These are phyloP conservation scores for Coprinopsis marcescibilis DNA, from an alignment of 768 basidiomycete genomes.

Conservation along the genomic window DNA sequence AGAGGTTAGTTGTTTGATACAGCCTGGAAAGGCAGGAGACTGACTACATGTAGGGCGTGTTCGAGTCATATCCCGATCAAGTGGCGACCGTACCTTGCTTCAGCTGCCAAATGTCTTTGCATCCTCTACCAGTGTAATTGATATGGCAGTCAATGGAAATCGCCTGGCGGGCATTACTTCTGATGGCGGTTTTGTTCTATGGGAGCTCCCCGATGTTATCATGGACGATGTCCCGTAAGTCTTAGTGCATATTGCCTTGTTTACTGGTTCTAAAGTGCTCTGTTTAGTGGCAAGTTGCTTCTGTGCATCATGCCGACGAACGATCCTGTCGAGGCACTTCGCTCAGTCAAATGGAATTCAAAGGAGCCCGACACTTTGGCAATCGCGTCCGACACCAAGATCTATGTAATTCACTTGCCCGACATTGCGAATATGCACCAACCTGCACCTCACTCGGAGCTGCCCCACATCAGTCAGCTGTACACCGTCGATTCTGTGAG, in stretches of 20 bases:
- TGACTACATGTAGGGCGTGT: conserved; percentile 52
- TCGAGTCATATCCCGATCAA: conserved; percentile 82
- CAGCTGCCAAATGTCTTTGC: conserved; percentile 66
- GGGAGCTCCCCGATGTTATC: conserved; percentile 79
- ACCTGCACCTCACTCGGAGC: conserved; percentile 60
- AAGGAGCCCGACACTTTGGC: conserved; percentile 75
- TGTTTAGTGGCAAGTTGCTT: conserved; percentile 53
- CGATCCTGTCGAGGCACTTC: conserved; percentile 58
- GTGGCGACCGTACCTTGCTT: conserved; percentile 82
- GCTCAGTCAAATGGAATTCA: conserved; percentile 86
- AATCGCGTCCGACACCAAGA: conserved; percentile 71
- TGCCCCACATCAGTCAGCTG: conserved; percentile 61
- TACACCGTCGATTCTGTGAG: conserved; percentile 70
- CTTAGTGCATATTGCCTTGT: conserved; percentile 26
- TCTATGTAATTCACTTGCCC: conserved; percentile 71
- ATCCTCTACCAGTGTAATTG: conserved; percentile 57
- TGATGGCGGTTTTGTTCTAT: conserved; percentile 85
- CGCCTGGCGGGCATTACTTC: conserved; percentile 81
- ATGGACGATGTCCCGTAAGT: conserved; percentile 84
- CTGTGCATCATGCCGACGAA: conserved; percentile 64
- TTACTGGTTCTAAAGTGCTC: conserved; percentile 3
- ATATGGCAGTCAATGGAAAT: conserved; percentile 83
- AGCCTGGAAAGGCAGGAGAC: background rate
- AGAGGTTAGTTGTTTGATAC: conserved; percentile 42
- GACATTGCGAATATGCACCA: conserved; percentile 56